A percentile compares a stretch with the other conserved stretches of the same genome.
These are phyloP conservation scores for Stephania yunnanensis DNA, from an alignment of 164 flowering plant genomes.

Conservation along the genomic window DNA sequence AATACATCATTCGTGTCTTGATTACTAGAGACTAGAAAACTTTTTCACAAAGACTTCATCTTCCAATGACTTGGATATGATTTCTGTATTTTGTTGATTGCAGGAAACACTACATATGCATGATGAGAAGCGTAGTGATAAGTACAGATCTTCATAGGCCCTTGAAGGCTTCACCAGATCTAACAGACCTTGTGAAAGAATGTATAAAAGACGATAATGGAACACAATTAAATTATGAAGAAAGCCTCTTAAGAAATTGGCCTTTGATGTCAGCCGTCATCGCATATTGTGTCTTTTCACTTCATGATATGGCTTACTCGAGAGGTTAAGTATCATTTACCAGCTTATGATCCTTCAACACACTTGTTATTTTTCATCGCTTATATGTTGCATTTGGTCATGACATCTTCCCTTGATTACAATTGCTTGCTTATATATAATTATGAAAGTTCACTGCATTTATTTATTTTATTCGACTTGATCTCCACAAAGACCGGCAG, in stretches of 20 bases:
- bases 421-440: too few relatives aligned
- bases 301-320: constrained; percentile 81
- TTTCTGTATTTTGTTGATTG: background rate
- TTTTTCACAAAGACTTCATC: background rate
- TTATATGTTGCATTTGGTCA: too few relatives aligned
- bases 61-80: background rate
- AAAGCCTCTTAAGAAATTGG: constrained; percentile 71
- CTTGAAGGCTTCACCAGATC: constrained; percentile 34
- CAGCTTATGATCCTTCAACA: background rate
- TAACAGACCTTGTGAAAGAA: constrained; percentile 13
- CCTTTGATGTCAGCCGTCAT: constrained; percentile 78
- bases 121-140: constrained; percentile 7
- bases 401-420: too few relatives aligned
- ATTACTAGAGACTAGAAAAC: background rate
- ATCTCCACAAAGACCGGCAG: too few relatives aligned
- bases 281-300: constrained; percentile 70
- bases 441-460: too few relatives aligned
- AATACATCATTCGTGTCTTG: background rate
- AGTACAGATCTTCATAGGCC: constrained; percentile 23
- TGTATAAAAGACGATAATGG: constrained; percentile 17
- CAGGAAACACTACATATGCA: constrained; percentile 85
- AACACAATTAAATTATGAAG: constrained; percentile 16
- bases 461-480: too few relatives aligned
- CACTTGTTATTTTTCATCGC: too few relatives aligned
- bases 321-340: constrained; percentile 42